Base-by-base conservation (phyloP, 352 stramenopile genomes). In the Phytophthora ohioensis region DNA sequence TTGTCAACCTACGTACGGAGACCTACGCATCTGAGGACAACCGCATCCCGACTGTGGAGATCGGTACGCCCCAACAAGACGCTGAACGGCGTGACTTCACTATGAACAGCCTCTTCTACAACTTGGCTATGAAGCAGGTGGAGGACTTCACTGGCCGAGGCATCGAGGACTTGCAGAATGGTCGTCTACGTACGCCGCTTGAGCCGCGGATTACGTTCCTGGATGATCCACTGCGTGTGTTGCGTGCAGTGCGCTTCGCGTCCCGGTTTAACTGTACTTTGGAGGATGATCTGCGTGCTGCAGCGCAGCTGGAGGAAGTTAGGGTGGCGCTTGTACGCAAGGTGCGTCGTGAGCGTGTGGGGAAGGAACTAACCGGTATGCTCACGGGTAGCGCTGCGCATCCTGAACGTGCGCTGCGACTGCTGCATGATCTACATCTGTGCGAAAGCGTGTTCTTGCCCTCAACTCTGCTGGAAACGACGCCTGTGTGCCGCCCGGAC, bases 71-170 rank as follows among this genome's bases (percentile, higher is more conserved):
- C 3, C 64, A 87, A 42, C 83, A 98, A 57, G 92, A 98, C 62
- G 92, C 91, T 12, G 71, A 91, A 54, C 68, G 98, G 45, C 85
- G 98, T 43, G 98, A 99, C 82, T 97, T 99, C 59, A 99, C 98
- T 3, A 98, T 99, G 73, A 99, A 99, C 80, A 85, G 87, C n/a
- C 71, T 99, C 2, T 99, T 99, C 75, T 99, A 99, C 89, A 99
- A 99, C 78, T 91, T 99, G 43, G 92, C 98, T 66, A 94, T 86
- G 17, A 77, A 80, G 13, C 72, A 86, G 46, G 85, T 99, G 5
- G 98, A 99, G 78, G 98, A 99, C 80, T 97, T 95, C 61, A 99
- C 97, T 9, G 60, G 73, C 10, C 41, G 46, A 12, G 97, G 98
- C 5, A 70, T 99, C n/a, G 70, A 90, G 5, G 98, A 99, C 82